Evolutionary conservation across 2,329 filamentous ascomycete genomes (phyloP).

Genomic region (Drechslerella stenobrocha): DNA sequence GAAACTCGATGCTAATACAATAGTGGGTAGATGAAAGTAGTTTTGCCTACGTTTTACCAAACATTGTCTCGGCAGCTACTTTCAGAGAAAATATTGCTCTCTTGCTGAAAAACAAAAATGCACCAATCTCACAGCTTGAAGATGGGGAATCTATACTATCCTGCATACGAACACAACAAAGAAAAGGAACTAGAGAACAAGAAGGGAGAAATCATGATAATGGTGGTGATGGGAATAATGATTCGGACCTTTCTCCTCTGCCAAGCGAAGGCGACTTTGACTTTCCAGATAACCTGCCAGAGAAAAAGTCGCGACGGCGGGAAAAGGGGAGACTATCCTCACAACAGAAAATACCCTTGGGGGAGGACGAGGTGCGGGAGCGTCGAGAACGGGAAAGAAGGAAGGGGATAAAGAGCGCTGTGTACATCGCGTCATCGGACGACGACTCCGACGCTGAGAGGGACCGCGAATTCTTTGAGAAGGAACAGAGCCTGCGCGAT

Average conservation of each 20-base stretch:
- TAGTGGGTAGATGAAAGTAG: constrained; percentile 3
- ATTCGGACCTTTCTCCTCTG: neutral
- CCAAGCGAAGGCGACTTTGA: constrained; percentile 1
- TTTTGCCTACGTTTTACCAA: constrained; percentile 11
- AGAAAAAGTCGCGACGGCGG: neutral
- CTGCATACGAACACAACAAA: constrained; percentile 52
- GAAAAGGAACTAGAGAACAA: constrained; percentile 35
- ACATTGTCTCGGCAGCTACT: neutral
- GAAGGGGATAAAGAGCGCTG: constrained; percentile 77
- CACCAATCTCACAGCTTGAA: constrained; percentile 56
- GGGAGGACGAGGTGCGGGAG: constrained; percentile 47
- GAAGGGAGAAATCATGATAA: neutral
- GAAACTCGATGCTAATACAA: neutral
- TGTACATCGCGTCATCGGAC: constrained; percentile 80
- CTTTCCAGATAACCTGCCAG: constrained; percentile 28
- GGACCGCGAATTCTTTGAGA: constrained; percentile 49
- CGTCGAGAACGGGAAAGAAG: constrained; percentile 70
- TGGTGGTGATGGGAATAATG: neutral
- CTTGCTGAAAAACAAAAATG: constrained; percentile 12
- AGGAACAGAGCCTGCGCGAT: constrained; percentile 42
- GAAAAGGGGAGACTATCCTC: neutral
- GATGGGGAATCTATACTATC: constrained; percentile 1
- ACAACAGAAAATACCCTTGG: neutral
- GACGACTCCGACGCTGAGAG: constrained; percentile 67
- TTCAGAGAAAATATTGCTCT: constrained; percentile 55